A percentile compares a stretch with the other conserved stretches of the same genome.
Conservation (phyloP, 129 eudicot genomes). For the Helianthus annuus region HanXRQr2.0-SUNRISE NC_035448.2:187387709-187388208, state of each 20-base stretch:
- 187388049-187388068: slow-evolving; percentile 53
- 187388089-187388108: slow-evolving; percentile 57
- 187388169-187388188: slow-evolving; percentile 37
- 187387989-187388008: slow-evolving; percentile 65
- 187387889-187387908: slow-evolving; percentile 69
- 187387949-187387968: slow-evolving; percentile 48
- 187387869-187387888: slow-evolving; percentile 61
- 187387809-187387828: too few species aligned
- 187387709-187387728: slow-evolving; percentile 14
- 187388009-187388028: slow-evolving; percentile 66
- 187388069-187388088: slow-evolving; percentile 49
- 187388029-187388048: slow-evolving; percentile 63
- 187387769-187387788: not conserved
- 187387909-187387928: slow-evolving; percentile 54
- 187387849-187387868: slow-evolving; percentile 51
- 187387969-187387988: slow-evolving; percentile 38
- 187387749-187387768: not conserved
- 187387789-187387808: not conserved
- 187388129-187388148: slow-evolving; percentile 61
- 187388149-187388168: slow-evolving; percentile 55
- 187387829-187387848: slow-evolving; percentile 50
- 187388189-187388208: too few species aligned
- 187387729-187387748: not conserved
- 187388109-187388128: slow-evolving; percentile 82
- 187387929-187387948: slow-evolving; percentile 44